These are phyloP conservation scores for Hypoxylon lienhwacheense DNA, from an alignment of 495 filamentous ascomycete species.

Conservation along the genomic window DNA sequence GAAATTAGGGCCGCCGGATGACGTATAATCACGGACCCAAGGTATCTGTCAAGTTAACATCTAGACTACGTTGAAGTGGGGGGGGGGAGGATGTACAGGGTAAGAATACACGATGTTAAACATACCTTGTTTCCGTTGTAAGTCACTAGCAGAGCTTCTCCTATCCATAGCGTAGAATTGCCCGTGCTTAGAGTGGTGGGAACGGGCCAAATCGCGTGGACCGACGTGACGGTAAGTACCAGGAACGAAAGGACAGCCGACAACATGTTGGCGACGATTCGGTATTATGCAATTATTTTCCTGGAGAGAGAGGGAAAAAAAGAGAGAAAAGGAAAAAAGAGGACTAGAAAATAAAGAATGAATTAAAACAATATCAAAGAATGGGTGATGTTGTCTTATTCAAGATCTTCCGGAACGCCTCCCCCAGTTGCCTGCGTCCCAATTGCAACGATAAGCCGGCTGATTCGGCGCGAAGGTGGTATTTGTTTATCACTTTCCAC, in stretches of 20 bases:
- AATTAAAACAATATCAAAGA: constrained; percentile 17
- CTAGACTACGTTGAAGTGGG: constrained; percentile 11
- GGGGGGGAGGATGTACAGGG: constrained; percentile 1
- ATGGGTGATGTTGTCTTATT: constrained; percentile 12
- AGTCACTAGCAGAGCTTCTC: constrained; percentile 52
- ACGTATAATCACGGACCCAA: constrained; percentile 46
- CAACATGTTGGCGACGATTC: constrained; percentile 36
- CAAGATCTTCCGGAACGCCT: constrained; percentile 9
- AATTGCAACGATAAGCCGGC: constrained; percentile 15
- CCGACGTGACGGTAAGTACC: constrained; percentile 39
- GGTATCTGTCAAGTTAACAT: constrained; percentile 44
- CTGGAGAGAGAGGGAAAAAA: constrained; percentile 5
- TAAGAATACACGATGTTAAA: too few relatives aligned
- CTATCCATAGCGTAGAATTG: constrained; percentile 58
- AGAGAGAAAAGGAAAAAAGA: constrained; percentile 11
- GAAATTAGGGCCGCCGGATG: constrained; percentile 34
- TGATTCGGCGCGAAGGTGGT: constrained; percentile 24
- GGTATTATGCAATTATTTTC: too few relatives aligned
- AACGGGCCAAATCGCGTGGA: constrained; percentile 63
- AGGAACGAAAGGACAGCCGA: constrained; percentile 39
- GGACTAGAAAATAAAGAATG: background rate
- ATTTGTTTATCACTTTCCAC: constrained; percentile 8
- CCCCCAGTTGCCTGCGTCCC: constrained; percentile 10
- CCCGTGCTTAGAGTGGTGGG: constrained; percentile 57
- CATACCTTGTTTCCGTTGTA: constrained; percentile 61